Percentiles rank a stretch among this genome's conserved stretches.
Conservation (phyloP, 345 rosid genomes). For the Hypericum androsaemum region DNA sequence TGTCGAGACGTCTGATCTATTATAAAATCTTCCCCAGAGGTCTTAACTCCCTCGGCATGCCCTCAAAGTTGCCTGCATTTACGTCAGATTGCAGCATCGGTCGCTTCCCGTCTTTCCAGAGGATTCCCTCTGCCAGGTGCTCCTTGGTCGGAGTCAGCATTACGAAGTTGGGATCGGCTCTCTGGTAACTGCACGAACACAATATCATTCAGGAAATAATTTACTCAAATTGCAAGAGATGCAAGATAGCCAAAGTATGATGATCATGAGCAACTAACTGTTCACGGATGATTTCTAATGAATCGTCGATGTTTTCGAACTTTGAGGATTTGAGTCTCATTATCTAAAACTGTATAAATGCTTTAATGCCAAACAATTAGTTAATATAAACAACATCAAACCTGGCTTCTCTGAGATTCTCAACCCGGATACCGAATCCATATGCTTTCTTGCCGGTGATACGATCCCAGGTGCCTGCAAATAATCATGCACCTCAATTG, state of each 20-base stretch:
- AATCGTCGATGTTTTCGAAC: no score
- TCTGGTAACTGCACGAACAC: constrained; percentile 58
- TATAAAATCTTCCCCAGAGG: constrained; percentile 58
- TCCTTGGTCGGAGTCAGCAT: constrained; percentile 90
- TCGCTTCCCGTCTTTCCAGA: constrained; percentile 61
- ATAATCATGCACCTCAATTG: no score
- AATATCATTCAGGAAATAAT: neutral
- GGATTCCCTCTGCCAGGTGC: constrained; percentile 73
- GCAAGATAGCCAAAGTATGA: no score
- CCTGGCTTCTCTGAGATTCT: constrained; percentile 83
- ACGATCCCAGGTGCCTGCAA: constrained; percentile 66
- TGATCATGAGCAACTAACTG: no score
- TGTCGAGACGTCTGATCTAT: constrained; percentile 15
- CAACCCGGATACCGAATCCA: constrained; percentile 78
- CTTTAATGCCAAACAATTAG: neutral
- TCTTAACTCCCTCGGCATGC: constrained; percentile 60
- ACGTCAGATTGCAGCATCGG: constrained; percentile 70
- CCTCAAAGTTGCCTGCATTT: constrained; percentile 54
- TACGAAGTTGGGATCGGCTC: constrained; percentile 81
- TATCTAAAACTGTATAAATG: neutral
- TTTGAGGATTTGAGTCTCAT: no score
- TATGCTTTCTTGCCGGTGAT: constrained; percentile 30
- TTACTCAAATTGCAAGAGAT: no score
- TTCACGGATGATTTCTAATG: no score
- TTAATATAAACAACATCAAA: constrained; percentile 10